A percentile compares a stretch with the other conserved stretches of the same genome.
These are phyloP conservation scores for Phoenix dactylifera DNA, from an alignment of 176 grass and related monocot genomes.

Conservation along the genomic window DNA sequence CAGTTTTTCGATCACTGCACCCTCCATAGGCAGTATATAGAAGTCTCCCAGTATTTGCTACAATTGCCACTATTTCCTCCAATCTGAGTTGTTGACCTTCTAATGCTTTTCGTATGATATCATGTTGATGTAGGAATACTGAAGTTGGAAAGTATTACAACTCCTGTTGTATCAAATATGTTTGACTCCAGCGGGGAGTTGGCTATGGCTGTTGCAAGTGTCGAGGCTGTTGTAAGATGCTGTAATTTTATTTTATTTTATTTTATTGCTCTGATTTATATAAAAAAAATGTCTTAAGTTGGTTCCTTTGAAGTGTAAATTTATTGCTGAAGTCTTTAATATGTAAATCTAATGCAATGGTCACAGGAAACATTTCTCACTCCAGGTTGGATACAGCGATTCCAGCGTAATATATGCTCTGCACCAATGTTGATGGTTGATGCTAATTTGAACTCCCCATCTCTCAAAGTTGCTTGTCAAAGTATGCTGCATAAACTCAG, in stretches of 20 bases:
- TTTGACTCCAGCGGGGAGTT: slow-evolving; percentile 70
- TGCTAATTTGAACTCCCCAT: slow-evolving; percentile 67
- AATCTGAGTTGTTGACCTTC: background rate
- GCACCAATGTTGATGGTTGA: slow-evolving; percentile 84
- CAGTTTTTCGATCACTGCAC: no score
- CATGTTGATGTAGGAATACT: slow-evolving; percentile 58
- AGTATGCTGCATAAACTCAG: slow-evolving; percentile 31
- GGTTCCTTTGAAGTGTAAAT: background rate
- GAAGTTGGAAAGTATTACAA: slow-evolving; percentile 39
- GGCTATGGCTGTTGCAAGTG: slow-evolving; percentile 62
- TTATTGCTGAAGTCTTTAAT: background rate
- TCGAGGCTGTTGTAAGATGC: slow-evolving; percentile 85
- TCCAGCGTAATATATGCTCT: slow-evolving; percentile 35
- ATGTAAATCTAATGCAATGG: slow-evolving; percentile 5
- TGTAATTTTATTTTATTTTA: background rate
- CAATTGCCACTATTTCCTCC: no score
- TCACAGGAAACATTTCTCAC: slow-evolving; percentile 68
- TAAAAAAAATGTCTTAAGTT: background rate
- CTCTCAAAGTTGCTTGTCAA: slow-evolving; percentile 71
- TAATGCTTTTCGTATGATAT: background rate
- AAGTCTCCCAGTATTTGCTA: no score
- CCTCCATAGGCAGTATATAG: no score
- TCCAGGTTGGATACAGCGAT: slow-evolving; percentile 60
- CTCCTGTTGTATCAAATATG: slow-evolving; percentile 80
- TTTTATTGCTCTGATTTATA: background rate